Percentiles rank a stretch among this genome's conserved stretches.
These are phyloP conservation scores for Penicillium cataractarum DNA, from an alignment of 495 filamentous ascomycete genomes.

Conservation along the genomic window DNA sequence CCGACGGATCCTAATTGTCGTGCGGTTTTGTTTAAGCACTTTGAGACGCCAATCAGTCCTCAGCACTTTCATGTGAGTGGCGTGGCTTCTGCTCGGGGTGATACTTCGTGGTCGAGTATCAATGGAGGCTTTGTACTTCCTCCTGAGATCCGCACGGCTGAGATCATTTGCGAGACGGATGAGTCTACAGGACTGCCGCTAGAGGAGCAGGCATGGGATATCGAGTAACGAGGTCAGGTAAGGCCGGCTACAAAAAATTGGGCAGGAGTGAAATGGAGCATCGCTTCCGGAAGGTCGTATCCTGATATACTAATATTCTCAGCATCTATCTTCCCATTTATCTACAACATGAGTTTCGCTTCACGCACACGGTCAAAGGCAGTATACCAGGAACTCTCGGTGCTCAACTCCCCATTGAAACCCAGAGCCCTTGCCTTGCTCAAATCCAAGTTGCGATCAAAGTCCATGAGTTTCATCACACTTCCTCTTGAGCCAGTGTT, in stretches of 20 bases:
- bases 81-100: conserved; percentile 1
- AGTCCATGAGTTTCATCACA: conserved; percentile 9
- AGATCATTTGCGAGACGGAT: conserved; percentile 18
- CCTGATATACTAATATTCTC: too few species aligned
- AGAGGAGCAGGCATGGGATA: conserved; percentile 15
- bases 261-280: too few species aligned
- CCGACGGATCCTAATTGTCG: conserved; percentile 16
- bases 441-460: conserved; percentile 14
- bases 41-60: conserved; percentile 18
- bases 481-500: neutral
- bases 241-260: neutral
- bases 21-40: conserved; percentile 22
- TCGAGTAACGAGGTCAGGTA: conserved; percentile 3
- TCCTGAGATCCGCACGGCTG: conserved; percentile 15
- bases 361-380: conserved; percentile 15
- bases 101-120: conserved; percentile 18
- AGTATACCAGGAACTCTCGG: conserved; percentile 8
- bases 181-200: neutral
- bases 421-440: conserved; percentile 3
- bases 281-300: too few species aligned
- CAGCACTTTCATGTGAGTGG: conserved; percentile 13
- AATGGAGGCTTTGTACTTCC: conserved; percentile 23
- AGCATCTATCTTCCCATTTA: neutral
- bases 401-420: neutral
- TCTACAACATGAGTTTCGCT: conserved; percentile 6